phyloP scores from a whole-genome alignment of 495 filamentous ascomycete species.

The Cladorrhinum samala region DNA sequence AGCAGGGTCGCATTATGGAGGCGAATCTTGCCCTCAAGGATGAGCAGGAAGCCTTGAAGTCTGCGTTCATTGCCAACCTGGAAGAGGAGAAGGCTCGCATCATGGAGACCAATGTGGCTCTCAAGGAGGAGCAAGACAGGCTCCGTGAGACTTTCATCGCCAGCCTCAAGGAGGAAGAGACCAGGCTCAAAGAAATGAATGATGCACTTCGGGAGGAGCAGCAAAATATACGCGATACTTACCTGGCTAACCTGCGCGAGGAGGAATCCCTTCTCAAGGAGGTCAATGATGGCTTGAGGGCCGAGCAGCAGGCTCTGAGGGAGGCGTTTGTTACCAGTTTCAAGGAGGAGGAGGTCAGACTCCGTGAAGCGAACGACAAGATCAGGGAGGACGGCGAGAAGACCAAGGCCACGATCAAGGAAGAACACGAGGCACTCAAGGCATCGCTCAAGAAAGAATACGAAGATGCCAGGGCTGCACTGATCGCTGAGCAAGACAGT shows the following conservation, averaged over 20 bases:
- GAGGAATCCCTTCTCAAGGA: conserved; percentile 59
- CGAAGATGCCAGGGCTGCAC: conserved; percentile 7
- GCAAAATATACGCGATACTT: conserved; percentile 36
- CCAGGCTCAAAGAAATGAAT: conserved; percentile 14
- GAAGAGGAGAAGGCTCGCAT: conserved; percentile 49
- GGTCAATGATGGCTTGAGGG: conserved; percentile 18
- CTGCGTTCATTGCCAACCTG: conserved; percentile 25
- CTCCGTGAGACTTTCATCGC: conserved; percentile 49
- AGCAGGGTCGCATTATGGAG: conserved; percentile 7
- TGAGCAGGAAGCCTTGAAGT: conserved; percentile 12
- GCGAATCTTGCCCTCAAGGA: conserved; percentile 8
- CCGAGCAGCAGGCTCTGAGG: conserved; percentile 24
- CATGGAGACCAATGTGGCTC: conserved; percentile 31
- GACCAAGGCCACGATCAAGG: conserved; percentile 30
- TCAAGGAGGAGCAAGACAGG: conserved; percentile 66
- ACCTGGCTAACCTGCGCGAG: conserved; percentile 51
- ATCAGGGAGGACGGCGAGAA: conserved; percentile 69
- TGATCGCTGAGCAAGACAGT: conserved; percentile 16
- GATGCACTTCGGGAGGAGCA: conserved; percentile 27
- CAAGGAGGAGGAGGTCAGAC: conserved; percentile 38
- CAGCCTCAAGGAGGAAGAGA: conserved; percentile 23
- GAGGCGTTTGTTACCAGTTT: conserved; percentile 19
- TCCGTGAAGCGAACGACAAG: conserved; percentile 62
- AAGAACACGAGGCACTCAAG: conserved; percentile 71
- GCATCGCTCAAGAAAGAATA: conserved; percentile 42